Evolutionary conservation across 129 eudicot genomes (phyloP).

Genomic region (Daucus carota): DNA sequence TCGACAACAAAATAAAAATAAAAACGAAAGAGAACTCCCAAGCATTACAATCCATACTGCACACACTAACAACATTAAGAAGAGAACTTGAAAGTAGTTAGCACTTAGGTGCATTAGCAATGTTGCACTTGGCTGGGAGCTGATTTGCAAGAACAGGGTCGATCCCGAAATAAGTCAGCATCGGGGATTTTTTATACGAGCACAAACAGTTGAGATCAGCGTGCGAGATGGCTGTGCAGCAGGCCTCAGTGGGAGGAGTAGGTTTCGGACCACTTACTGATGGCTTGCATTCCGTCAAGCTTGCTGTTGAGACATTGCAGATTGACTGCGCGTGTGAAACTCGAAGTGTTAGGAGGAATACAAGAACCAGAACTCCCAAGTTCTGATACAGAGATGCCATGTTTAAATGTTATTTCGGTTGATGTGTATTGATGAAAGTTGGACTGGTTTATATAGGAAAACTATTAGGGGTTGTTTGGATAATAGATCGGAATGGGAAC

Average conservation of each 20-base stretch:
- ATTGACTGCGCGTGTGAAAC: conserved; percentile 12
- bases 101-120: conserved; percentile 8
- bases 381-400: background rate
- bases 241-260: background rate
- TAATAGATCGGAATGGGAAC: too few species aligned
- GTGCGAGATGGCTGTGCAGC: conserved; percentile 15
- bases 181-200: conserved; percentile 12
- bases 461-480: too few species aligned
- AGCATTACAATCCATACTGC: background rate
- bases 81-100: background rate
- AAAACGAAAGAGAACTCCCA: background rate
- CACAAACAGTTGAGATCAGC: conserved; percentile 19
- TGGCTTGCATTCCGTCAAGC: conserved; percentile 22
- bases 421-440: background rate
- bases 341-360: background rate
- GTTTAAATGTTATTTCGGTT: background rate
- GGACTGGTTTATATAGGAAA: background rate
- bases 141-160: conserved; percentile 19
- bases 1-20: background rate
- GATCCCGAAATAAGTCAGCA: conserved; percentile 11
- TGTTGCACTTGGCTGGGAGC: conserved; percentile 19
- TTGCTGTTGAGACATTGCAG: conserved; percentile 19
- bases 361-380: background rate
- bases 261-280: conserved; percentile 24
- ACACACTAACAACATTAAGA: background rate